A percentile compares a stretch with the other conserved stretches of the same genome.
Conservation (phyloP, 148 eudicot genomes). For the Chenopodium formosanum region DNA sequence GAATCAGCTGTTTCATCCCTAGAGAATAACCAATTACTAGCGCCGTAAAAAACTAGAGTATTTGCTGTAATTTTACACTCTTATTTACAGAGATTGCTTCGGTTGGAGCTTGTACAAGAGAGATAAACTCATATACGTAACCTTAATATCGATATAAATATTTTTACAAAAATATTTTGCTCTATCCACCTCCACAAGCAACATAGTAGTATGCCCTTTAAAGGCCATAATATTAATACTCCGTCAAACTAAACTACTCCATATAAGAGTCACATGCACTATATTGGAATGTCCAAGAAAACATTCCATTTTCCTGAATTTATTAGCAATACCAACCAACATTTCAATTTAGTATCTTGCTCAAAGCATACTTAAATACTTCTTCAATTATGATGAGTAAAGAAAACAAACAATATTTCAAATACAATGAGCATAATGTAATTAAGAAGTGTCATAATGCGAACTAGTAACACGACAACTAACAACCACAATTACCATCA, state of each 20-base stretch:
- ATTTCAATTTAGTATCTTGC: neutral
- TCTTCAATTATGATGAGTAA: neutral
- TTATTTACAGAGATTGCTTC: too few species aligned
- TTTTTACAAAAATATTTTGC: too few species aligned
- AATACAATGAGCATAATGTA: neutral
- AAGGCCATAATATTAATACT: neutral
- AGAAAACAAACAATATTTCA: neutral
- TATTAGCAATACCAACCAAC: neutral
- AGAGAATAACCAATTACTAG: neutral
- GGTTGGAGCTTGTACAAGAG: too few species aligned
- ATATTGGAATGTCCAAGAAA: neutral
- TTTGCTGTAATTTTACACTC: too few species aligned
- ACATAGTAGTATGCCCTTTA: neutral
- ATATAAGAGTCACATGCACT: neutral
- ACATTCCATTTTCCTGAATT: too few species aligned
- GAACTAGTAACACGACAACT: neutral
- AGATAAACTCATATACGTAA: too few species aligned
- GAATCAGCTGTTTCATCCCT: neutral
- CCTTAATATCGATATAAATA: too few species aligned
- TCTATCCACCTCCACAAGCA: neutral
- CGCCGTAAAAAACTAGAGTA: too few species aligned
- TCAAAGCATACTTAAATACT: neutral
- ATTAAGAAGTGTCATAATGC: neutral
- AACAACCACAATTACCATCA: neutral
- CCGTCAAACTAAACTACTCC: neutral